Evolutionary conservation across 139 green algal species (phyloP).

Genomic region (Axilococcus clingmanii): DNA sequence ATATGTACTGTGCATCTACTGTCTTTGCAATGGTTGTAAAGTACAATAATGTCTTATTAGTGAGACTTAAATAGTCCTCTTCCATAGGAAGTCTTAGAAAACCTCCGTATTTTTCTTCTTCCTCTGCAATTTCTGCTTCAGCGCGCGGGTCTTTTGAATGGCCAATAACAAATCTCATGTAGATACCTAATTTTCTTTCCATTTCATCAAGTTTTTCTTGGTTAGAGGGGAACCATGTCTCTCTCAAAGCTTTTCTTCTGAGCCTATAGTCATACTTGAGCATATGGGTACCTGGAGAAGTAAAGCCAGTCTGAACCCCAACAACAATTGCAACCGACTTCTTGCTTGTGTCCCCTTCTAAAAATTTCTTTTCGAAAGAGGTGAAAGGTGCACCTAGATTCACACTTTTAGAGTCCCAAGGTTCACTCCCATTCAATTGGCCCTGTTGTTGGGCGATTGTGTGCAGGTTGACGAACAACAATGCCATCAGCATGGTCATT

Average conservation of each 20-base stretch:
- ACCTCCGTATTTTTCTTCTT: conserved; percentile 21
- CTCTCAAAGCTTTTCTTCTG: conserved; percentile 27
- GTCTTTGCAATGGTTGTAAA: conserved; percentile 20
- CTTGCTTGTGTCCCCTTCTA: too few relatives aligned
- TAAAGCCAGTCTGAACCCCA: conserved; percentile 38
- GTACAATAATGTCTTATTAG: conserved; percentile 58
- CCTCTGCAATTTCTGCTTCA: conserved; percentile 25
- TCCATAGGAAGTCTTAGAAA: conserved; percentile 44
- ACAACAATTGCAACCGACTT: conserved; percentile 2
- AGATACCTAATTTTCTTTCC: conserved; percentile 28
- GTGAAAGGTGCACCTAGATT: too few relatives aligned
- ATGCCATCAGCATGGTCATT: too few relatives aligned
- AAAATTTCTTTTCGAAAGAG: too few relatives aligned
- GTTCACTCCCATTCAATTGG: too few relatives aligned
- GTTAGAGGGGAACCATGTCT: conserved; percentile 44
- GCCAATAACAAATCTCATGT: conserved; percentile 55
- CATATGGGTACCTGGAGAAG: background rate
- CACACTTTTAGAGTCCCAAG: too few relatives aligned
- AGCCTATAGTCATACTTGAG: conserved; percentile 45
- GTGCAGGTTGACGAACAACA: too few relatives aligned
- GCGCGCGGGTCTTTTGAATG: conserved; percentile 14
- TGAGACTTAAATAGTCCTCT: conserved; percentile 53
- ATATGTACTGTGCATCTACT: conserved; percentile 41
- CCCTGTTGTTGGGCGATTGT: too few relatives aligned
- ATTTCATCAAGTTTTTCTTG: conserved; percentile 13